Evolutionary conservation across 2,329 filamentous ascomycete species (phyloP).

Genomic region (Fusarium sp.): DNA sequence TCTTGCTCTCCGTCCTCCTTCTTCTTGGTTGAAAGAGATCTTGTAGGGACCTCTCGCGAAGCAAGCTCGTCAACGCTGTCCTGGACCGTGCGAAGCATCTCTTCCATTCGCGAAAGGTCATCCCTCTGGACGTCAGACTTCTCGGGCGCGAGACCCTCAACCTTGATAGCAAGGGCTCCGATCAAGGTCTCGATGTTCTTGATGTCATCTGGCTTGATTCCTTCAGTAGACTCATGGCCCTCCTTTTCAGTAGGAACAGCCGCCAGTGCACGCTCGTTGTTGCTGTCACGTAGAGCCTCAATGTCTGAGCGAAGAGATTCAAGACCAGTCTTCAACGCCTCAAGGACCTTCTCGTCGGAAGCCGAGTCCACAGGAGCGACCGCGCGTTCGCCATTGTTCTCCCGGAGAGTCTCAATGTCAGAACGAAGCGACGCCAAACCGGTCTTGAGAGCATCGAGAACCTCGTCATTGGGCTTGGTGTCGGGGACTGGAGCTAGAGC

Average conservation of each 20-base stretch:
- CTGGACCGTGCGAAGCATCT: conserved; percentile 62
- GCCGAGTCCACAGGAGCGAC: conserved; percentile 52
- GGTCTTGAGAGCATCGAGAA: conserved; percentile 83
- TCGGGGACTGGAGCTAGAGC: conserved; percentile 68
- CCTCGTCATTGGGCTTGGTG: conserved; percentile 81
- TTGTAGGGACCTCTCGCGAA: conserved; percentile 44
- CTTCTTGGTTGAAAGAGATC: conserved; percentile 36
- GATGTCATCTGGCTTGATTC: conserved; percentile 76
- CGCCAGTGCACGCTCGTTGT: conserved; percentile 61
- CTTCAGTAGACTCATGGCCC: conserved; percentile 56
- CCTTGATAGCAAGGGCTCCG: conserved; percentile 82
- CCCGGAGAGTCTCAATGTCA: conserved; percentile 75
- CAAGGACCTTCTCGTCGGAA: conserved; percentile 77
- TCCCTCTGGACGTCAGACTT: conserved; percentile 57
- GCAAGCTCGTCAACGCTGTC: conserved; percentile 60
- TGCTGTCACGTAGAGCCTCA: conserved; percentile 72
- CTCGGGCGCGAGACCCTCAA: conserved; percentile 66
- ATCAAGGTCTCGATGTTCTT: conserved; percentile 88
- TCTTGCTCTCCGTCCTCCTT: conserved; percentile 22
- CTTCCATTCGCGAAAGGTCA: conserved; percentile 67
- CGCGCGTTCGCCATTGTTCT: conserved; percentile 75
- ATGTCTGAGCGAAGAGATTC: conserved; percentile 79
- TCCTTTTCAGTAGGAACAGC: conserved; percentile 38
- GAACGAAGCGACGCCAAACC: conserved; percentile 77
- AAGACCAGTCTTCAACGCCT: conserved; percentile 83